Evolutionary conservation across 805 yeast species (phyloP), one percentile per base, ranked within the genome.

Genomic region (Brettanomyces nanus): DNA sequence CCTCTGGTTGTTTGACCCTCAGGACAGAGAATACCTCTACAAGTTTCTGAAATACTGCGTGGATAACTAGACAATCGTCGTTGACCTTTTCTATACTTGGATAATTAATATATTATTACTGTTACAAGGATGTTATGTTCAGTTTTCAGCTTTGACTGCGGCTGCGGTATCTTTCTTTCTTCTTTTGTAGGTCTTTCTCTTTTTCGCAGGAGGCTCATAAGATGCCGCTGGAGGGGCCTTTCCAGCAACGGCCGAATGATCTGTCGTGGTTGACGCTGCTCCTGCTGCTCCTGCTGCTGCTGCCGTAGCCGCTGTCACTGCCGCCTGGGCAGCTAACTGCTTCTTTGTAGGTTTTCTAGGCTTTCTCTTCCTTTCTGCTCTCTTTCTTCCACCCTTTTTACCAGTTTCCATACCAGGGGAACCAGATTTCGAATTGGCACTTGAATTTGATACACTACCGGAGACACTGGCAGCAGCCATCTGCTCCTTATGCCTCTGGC

Each of bases 1-100:
- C 1, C 61, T 84, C 34, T 84, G 92, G 92, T 68, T 83, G 17
- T 84, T 80, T 52, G 76, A 81, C 39, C 77, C 71, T 32, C 73
- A 69, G 6, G 89, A 82, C 50, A 66, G 90, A 55, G 69, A 69
- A 32, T 72, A 73, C 47, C 61, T 83, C 30, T 73, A 63, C 48
- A 73, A 77, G 38, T 39, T 58, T 18, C 37, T 58, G 22, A 46
- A 51, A 31, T 58, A 44, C 35, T 58, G 62, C 44, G 44, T 49
- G 28, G 58, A 52, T 14, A 50, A 43, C 26, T 48, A 21, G 33
- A 15, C n/a, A 33, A 14, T 18, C 28, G 14, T n/a, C n/a, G n/a
- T 23, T 23, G 26, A n/a, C n/a, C n/a, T n/a, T n/a, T n/a, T n/a
- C n/a, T n/a, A n/a, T n/a, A n/a, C n/a, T n/a, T n/a, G n/a, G n/a